Evolutionary conservation across 306 rosid genomes (phyloP).

Genomic region (Spatholobus suberectus): DNA sequence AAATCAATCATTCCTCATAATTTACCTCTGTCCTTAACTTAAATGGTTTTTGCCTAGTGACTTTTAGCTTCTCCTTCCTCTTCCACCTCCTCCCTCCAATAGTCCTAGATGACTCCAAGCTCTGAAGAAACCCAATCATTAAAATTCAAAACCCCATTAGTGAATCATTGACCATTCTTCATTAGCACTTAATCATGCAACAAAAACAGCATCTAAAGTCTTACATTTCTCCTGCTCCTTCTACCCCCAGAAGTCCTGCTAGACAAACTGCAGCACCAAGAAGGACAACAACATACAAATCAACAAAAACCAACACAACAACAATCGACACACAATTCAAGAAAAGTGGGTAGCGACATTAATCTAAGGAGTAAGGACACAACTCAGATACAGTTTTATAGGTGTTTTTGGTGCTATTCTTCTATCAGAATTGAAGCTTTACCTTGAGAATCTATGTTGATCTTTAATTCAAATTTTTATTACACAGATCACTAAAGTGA

Average conservation of each 20-base stretch:
- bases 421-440: not conserved
- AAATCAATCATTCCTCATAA: not conserved
- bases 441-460: not conserved
- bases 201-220: constrained; percentile 23
- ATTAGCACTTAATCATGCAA: not conserved
- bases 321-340: not conserved
- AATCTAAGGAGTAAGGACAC: not conserved
- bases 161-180: constrained; percentile 22
- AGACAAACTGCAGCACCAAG: constrained; percentile 55
- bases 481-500: not conserved
- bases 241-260: constrained; percentile 73
- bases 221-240: constrained; percentile 91
- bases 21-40: constrained; percentile 92
- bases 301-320: constrained; percentile 30
- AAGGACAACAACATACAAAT: not conserved
- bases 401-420: not conserved
- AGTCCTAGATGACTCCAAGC: constrained; percentile 67
- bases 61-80: constrained; percentile 69
- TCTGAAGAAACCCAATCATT: constrained; percentile 51
- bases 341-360: not conserved
- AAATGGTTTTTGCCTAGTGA: constrained; percentile 79
- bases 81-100: constrained; percentile 77
- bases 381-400: not conserved
- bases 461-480: not conserved
- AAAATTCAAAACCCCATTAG: not conserved